Conservation (phyloP, 805 yeast species). For the Wickerhamiella brachini region DNA sequence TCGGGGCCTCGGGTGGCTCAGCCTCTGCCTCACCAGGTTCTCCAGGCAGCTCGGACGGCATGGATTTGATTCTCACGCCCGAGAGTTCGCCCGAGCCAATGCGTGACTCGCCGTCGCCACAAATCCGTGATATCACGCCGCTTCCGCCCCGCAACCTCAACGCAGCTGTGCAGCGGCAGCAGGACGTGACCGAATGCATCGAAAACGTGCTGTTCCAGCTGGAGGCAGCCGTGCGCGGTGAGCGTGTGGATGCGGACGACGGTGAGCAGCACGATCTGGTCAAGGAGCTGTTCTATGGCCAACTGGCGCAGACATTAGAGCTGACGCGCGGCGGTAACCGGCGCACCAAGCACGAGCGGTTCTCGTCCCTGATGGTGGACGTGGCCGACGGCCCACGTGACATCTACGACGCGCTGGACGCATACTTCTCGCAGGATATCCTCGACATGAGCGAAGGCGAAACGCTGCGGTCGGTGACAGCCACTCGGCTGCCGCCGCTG, state of each 20-base stretch:
- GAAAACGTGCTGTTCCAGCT: constrained; percentile 84
- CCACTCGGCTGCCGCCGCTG: constrained; percentile 61
- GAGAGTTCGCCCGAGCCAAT: neutral
- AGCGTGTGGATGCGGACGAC: constrained; percentile 25
- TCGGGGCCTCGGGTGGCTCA: too few species aligned
- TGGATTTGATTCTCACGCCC: neutral
- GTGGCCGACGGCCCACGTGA: constrained; percentile 80
- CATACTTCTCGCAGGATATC: constrained; percentile 60
- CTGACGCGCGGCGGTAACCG: constrained; percentile 26
- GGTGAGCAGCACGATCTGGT: constrained; percentile 80
- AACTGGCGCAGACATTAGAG: constrained; percentile 58
- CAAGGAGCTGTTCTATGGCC: constrained; percentile 73
- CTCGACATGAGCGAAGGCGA: constrained; percentile 53
- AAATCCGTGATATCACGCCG: neutral
- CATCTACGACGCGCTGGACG: constrained; percentile 81
- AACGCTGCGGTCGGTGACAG: constrained; percentile 59
- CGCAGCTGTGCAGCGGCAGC: constrained; percentile 42
- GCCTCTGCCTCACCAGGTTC: too few species aligned
- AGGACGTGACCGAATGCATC: constrained; percentile 95
- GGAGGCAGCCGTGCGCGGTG: constrained; percentile 78
- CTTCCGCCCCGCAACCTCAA: neutral
- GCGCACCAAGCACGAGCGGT: constrained; percentile 55
- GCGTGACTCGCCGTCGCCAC: neutral
- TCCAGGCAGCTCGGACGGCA: too few species aligned
- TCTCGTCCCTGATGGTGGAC: constrained; percentile 68